Base-by-base conservation (phyloP, 2,329 filamentous ascomycete genomes). In the Simplicillium sp. region DNA sequence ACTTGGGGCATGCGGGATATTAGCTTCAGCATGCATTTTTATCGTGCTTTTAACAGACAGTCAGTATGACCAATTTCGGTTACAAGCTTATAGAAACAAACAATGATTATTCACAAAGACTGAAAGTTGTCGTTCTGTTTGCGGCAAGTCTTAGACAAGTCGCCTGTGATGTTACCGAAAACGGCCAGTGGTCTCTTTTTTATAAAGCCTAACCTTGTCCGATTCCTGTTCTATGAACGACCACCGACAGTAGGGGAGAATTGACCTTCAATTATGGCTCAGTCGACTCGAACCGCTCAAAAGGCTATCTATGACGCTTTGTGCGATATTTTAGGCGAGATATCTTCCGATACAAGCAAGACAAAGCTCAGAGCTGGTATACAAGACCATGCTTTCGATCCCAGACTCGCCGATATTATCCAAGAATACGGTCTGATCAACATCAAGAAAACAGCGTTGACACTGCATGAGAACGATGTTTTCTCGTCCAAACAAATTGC, bases 221-320 rank as follows among this genome's bases (percentile, higher is more conserved):
- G 16, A 29, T 15, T 28, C 16, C 36, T 7, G 20, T 37, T 15
- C 20, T 29, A 15, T 37, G 17, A 37, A 29, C 36, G 28, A 16
- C 36, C 29, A 14, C 36, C 28, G 7, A 28, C 7, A 29, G 36
- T 37, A 14, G 36, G 7, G 36, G 14, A 37, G 36, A 16, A 37
- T 37, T 29, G 13, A 29, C 2, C 15, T 37, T 37, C 36, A 37
- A 14, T 28, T 4, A 37, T 37, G 36, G 13, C 36, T 7, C 36
- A 37, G 13, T 4, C 13, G 36, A 3, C 20, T 3, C 36, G 28
- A 37, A 8, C 14, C 3, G 36, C 36, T 13, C 16, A 37, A 13
- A 37, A 37, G 36, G 36, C 20, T 18, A 18, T 37, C 36, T 37
- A 37, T 28, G 36, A 37, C 15, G 36, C 36, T 5, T 29, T 37